Evolutionary conservation across 176 grass and related monocot species (phyloP).

Genomic region (Paspalum vaginatum): DNA sequence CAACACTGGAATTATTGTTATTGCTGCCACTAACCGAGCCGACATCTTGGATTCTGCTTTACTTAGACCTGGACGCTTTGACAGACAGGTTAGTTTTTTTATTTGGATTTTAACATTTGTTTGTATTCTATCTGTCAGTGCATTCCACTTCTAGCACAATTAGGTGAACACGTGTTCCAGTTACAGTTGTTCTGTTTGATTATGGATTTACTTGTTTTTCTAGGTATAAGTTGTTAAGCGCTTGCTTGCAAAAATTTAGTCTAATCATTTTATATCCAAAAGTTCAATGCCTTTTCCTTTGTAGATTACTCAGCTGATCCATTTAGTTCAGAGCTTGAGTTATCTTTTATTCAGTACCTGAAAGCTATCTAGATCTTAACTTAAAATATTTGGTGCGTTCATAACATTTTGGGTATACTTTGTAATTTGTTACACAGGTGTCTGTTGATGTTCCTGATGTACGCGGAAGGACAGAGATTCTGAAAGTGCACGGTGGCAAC

Average conservation of each 20-base stretch:
- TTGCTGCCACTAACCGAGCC: constrained; percentile 95
- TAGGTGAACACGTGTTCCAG: constrained; percentile 6
- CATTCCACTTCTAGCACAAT: background rate
- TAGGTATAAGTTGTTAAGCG: background rate
- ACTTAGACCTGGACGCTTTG: constrained; percentile 93
- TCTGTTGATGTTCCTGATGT: constrained; percentile 97
- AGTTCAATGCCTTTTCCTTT: background rate
- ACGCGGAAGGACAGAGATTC: constrained; percentile 89
- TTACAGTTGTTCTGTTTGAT: background rate
- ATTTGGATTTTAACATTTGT: constrained; percentile 5
- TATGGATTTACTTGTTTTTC: background rate
- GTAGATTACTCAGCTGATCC: background rate
- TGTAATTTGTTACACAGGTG: constrained; percentile 58
- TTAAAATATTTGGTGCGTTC: background rate
- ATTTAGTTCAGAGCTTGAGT: constrained; percentile 1
- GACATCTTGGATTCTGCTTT: constrained; percentile 99
- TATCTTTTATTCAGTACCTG: constrained; percentile 2
- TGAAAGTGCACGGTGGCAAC: constrained; percentile 92
- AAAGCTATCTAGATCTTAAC: constrained; percentile 9
- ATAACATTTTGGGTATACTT: constrained; percentile 10
- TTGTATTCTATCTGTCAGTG: constrained; percentile 12
- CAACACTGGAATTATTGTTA: constrained; percentile 91
- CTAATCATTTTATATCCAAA: background rate
- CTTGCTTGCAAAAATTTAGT: background rate
- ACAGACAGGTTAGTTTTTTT: constrained; percentile 87